Base-by-base conservation (phyloP, 1,284 basidiomycete species). In the Rhizopogon parksii region DNA sequence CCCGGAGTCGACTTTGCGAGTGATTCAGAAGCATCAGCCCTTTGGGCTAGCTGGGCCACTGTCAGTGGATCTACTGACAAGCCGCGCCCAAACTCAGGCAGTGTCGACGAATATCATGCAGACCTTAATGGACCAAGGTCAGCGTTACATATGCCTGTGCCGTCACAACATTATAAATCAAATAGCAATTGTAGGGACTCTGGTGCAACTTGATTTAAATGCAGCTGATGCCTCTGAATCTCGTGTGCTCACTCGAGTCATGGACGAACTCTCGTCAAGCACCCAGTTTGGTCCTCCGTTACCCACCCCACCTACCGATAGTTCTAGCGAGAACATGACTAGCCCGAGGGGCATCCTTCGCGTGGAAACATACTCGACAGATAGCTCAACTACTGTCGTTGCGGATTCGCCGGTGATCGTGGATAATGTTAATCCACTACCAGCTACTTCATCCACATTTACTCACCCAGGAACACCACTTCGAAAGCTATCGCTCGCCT, bases 71-170 rank as follows among this genome's bases (percentile, higher is more conserved):
- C 43, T 65, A 17, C 54, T 56, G 32, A 59, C 57, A 36, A 57
- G 27, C 45, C 56, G 47, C 37, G 40, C 57, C 36, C 21, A 38
- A 21, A 52, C 50, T 50, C 25, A 38, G 19, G 54, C 66, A 12
- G 64, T 68, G 34, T 71, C 70, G 7, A 67, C 66, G 37, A 76
- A 80, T 32, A 82, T 77, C 1, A 68, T 85, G 68, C 79, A 83
- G 47, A 75, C 75, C 38, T 72, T 85, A 6, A 84, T 85, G 83
- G 82, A 87, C 50, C 83, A 86, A 70, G 83, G 82, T 19, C 40
- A 36, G 43, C 15, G 6, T 49, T 40, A 53, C 38, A 27, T 43
- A 30, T 52, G 35, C 32, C 34, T 39, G 50, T 24, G 42, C 25
- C 30, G 11, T 37, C 32, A 37, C 38, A 40, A 51, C 17, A 2